Evolutionary conservation across 768 basidiomycete genomes (phyloP).

Genomic region (Lentinula aciculospora): DNA sequence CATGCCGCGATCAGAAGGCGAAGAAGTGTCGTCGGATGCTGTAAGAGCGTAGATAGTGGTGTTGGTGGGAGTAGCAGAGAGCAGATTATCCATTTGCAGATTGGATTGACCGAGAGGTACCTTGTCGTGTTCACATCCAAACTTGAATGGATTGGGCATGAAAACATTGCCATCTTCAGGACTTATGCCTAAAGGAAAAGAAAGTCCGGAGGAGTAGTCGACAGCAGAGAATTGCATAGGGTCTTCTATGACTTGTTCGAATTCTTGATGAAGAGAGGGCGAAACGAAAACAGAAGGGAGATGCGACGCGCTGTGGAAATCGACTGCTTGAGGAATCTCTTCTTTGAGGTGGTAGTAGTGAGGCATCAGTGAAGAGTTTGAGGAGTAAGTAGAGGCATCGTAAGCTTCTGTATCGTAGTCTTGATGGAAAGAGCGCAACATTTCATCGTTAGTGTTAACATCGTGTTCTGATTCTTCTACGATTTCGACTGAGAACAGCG

Average conservation of each 20-base stretch:
- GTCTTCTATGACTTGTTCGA: neutral
- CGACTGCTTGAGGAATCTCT: neutral
- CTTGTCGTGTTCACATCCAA: neutral
- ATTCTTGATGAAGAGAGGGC: neutral
- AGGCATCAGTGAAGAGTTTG: neutral
- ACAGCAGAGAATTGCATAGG: neutral
- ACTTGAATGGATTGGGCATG: neutral
- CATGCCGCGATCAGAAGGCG: neutral
- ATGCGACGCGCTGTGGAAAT: neutral
- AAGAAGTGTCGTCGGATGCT: neutral
- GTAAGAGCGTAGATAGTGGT: neutral
- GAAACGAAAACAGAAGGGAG: neutral
- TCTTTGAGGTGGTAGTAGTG: neutral
- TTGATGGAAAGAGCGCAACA: neutral
- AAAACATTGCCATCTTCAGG: neutral
- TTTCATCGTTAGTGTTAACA: neutral
- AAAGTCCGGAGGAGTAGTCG: neutral
- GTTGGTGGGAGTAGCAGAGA: neutral
- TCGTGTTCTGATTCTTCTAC: neutral
- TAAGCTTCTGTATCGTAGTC: neutral
- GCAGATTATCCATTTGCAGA: neutral
- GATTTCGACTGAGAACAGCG: neutral
- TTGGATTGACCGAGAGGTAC: neutral
- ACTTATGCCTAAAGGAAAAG: neutral
- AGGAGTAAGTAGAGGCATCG: neutral